These are phyloP conservation scores for Rubia yunnanensis DNA, from an alignment of 257 asterid genomes.

Conservation along the genomic window DNA sequence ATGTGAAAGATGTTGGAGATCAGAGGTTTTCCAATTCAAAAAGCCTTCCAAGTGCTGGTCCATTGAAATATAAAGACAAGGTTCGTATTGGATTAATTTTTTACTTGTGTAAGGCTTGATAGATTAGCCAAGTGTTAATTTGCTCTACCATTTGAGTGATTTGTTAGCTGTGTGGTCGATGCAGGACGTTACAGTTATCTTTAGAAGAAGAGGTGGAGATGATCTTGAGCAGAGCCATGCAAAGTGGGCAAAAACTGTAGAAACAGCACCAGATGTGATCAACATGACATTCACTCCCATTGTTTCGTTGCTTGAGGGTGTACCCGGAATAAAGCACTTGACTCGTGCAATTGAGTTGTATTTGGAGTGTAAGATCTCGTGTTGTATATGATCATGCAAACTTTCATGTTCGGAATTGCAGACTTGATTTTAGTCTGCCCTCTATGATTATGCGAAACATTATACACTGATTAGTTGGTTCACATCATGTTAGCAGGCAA, in stretches of 20 bases:
- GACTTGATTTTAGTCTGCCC: not conserved
- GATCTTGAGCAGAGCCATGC: slow-evolving; percentile 96
- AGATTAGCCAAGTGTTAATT: not conserved
- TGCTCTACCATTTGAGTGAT: not conserved
- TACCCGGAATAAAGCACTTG: slow-evolving; percentile 73
- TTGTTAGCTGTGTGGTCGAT: slow-evolving; percentile 14
- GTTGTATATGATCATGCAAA: not conserved
- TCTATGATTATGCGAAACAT: not conserved
- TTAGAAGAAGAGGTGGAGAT: slow-evolving; percentile 99
- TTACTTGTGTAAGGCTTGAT: not conserved
- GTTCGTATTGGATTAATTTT: slow-evolving; percentile 31
- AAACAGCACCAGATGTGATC: slow-evolving; percentile 90
- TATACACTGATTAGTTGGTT: not conserved
- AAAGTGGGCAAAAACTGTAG: slow-evolving; percentile 87
- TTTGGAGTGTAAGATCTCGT: slow-evolving; percentile 67
- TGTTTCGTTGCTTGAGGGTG: slow-evolving; percentile 80
- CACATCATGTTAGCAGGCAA: not conserved
- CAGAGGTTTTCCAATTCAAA: slow-evolving; percentile 85
- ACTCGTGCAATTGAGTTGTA: slow-evolving; percentile 88
- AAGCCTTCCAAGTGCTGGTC: slow-evolving; percentile 55
- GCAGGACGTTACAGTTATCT: slow-evolving; percentile 98
- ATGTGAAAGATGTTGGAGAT: slow-evolving; percentile 80
- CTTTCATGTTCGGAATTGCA: not conserved
- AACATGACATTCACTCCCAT: slow-evolving; percentile 91
- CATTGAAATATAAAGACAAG: slow-evolving; percentile 95